Conservation (phyloP, 352 stramenopile genomes). For the Pythium sp. region DNA sequence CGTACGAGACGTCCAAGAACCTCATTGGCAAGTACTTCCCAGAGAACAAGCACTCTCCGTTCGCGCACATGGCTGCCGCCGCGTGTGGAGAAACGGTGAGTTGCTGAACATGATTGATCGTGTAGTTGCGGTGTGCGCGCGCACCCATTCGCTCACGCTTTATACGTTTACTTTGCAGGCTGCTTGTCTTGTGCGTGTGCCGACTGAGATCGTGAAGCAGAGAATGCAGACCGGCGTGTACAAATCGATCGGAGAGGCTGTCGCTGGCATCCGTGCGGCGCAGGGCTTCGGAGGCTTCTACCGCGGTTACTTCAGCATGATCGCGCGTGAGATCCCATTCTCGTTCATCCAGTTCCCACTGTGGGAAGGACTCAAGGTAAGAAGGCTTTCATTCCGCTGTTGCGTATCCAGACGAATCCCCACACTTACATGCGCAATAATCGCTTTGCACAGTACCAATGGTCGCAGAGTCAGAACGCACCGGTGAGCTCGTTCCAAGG, state of each 20-base stretch:
- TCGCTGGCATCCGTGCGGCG: conserved; percentile 77
- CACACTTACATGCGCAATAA: background rate
- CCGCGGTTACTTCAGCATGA: conserved; percentile 96
- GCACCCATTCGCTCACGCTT: background rate
- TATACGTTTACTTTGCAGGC: conserved; percentile 37
- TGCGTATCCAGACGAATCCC: background rate
- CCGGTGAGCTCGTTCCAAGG: conserved; percentile 90
- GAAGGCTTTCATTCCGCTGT: background rate
- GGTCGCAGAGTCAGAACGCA: conserved; percentile 67
- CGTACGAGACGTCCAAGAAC: conserved; percentile 90
- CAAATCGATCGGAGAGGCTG: conserved; percentile 59
- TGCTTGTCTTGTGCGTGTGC: conserved; percentile 97
- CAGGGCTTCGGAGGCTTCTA: conserved; percentile 91
- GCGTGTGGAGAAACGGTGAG: conserved; percentile 91
- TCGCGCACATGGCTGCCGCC: conserved; percentile 95
- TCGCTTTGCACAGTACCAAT: conserved; percentile 52
- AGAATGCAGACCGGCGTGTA: conserved; percentile 96
- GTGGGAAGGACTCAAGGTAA: conserved; percentile 96
- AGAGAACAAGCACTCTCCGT: conserved; percentile 74
- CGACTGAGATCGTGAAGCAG: conserved; percentile 99
- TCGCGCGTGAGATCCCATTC: conserved; percentile 99
- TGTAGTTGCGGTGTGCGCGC: background rate
- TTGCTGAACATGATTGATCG: background rate
- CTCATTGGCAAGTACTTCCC: conserved; percentile 49
- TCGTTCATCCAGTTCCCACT: conserved; percentile 99